A percentile compares a stretch with the other conserved stretches of the same genome.
Evolutionary conservation across 2,329 filamentous ascomycete species (phyloP).

Genomic region (Sphaerulina musiva): DNA sequence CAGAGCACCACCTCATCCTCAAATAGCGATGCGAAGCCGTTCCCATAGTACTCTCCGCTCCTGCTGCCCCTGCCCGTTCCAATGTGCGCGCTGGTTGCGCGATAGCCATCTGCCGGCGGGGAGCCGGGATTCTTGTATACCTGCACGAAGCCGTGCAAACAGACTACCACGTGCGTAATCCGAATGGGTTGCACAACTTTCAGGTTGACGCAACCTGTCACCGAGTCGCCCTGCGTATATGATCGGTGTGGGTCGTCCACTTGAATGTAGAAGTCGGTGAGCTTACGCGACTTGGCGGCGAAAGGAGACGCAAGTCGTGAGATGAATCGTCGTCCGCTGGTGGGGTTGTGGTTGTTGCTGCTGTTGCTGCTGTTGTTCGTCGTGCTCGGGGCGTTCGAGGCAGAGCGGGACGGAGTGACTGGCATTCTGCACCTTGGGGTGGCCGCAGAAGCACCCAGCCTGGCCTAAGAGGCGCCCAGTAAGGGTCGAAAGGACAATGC

Average conservation of each 20-base stretch:
- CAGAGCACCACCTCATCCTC: conserved; percentile 76
- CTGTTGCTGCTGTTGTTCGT: background rate
- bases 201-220: conserved; percentile 66
- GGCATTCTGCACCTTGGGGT: conserved; percentile 13
- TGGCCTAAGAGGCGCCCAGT: conserved; percentile 1
- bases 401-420: conserved; percentile 9
- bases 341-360: conserved; percentile 5
- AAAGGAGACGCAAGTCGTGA: conserved; percentile 53
- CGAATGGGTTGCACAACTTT: conserved; percentile 67
- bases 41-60: conserved; percentile 57
- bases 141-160: conserved; percentile 70
- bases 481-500: conserved; percentile 9
- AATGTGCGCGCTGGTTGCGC: conserved; percentile 44
- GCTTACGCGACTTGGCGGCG: conserved; percentile 53
- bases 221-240: conserved; percentile 67
- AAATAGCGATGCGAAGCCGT: conserved; percentile 73
- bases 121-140: conserved; percentile 66
- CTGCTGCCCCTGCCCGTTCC: conserved; percentile 50
- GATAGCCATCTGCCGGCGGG: conserved; percentile 47
- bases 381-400: conserved; percentile 9
- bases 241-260: conserved; percentile 71
- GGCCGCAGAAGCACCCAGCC: conserved; percentile 1
- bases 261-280: conserved; percentile 71
- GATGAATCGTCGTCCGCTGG: conserved; percentile 37
- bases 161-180: conserved; percentile 73